phyloP scores from a whole-genome alignment of 2,329 filamentous ascomycete genomes.

The Exophiala lecanii-corni region DNA sequence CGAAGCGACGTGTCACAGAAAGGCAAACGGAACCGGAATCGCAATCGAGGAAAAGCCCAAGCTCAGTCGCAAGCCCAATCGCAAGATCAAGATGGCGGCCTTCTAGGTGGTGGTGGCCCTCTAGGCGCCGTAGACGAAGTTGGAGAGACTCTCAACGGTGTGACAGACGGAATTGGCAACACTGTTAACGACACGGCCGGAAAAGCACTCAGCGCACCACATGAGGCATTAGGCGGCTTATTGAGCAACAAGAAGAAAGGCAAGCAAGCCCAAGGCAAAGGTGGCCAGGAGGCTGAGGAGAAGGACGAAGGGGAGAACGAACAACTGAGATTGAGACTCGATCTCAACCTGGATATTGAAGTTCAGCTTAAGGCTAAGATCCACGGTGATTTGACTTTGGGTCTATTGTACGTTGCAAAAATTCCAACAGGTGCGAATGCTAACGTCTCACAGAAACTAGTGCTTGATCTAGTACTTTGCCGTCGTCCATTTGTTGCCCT shows the following conservation, averaged over 20 bases:
- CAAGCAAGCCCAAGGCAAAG: constrained; percentile 49
- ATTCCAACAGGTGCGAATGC: constrained; percentile 12
- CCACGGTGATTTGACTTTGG: constrained; percentile 59
- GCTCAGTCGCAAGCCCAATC: constrained; percentile 39
- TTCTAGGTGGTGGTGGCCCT: constrained; percentile 37
- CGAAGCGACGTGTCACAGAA: constrained; percentile 52
- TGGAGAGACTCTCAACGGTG: constrained; percentile 47
- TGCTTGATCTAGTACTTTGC: constrained; percentile 11
- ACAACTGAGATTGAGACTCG: constrained; percentile 52
- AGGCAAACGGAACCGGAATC: constrained; percentile 52
- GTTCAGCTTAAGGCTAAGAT: constrained; percentile 62
- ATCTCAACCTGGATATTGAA: constrained; percentile 60
- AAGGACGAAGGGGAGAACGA: constrained; percentile 21
- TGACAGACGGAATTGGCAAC: constrained; percentile 41
- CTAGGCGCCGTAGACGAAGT: constrained; percentile 56
- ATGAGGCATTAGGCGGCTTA: constrained; percentile 39
- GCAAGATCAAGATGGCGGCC: constrained; percentile 38
- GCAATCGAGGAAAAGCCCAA: constrained; percentile 38
- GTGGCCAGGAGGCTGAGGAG: constrained; percentile 35
- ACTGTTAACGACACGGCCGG: constrained; percentile 55
- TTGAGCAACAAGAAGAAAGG: constrained; percentile 22
- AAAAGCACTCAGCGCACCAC: constrained; percentile 36
- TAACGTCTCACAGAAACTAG: constrained; percentile 24
- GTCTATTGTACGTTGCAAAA: constrained; percentile 37
- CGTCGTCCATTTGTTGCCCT: too few relatives aligned